Evolutionary conservation across 2,329 filamentous ascomycete species (phyloP), one percentile per base, ranked within the genome.

Genomic region (Diaporthe ilicicola): DNA sequence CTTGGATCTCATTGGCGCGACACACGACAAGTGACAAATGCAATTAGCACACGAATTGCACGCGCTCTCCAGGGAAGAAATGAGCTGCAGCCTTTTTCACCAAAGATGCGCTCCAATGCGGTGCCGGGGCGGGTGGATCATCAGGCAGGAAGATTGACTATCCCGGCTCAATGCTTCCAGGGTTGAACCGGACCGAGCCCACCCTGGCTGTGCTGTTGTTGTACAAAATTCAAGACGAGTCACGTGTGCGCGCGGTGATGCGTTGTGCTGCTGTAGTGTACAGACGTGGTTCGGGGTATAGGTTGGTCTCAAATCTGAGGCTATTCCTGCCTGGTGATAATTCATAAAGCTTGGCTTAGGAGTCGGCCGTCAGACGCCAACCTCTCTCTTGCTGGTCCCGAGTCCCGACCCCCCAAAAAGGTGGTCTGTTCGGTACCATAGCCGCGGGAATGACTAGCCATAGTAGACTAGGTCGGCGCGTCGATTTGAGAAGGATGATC

Each of bases 241-340:
- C 70, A 72, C 70, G 70, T 72, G 70, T 64, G 59, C 42, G 27
- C 46, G 55, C 34, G 59, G 44, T 51, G 53, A 66, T 72, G 70
- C 70, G 68, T 72, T 68, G 67, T 53, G 53, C 53, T 53, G 29
- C 67, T 72, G 70, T 69, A 50, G 70, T 69, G 61, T 42, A 62
- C 46, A 72, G 53, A 56, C 37, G 29, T 66, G 67, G 66, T 51
- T 42, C 67, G 59, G 67, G 54, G 17, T 71, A 29, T 64, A 42
- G 22, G 59, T 64, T 50, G 54, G 46, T 53, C 69, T 72, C 50
- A 56, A 48, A 53, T 50, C 44, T 70, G 54, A 71, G 69, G 54
- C 54, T 51, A 71, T 68, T 69, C 54, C 44, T 44, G 53, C 62
- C 61, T 51, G 19, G 69, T 59, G 44, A 59, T 53, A 70, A 29